Conservation (phyloP, 345 rosid species). For the Angophora floribunda region DNA sequence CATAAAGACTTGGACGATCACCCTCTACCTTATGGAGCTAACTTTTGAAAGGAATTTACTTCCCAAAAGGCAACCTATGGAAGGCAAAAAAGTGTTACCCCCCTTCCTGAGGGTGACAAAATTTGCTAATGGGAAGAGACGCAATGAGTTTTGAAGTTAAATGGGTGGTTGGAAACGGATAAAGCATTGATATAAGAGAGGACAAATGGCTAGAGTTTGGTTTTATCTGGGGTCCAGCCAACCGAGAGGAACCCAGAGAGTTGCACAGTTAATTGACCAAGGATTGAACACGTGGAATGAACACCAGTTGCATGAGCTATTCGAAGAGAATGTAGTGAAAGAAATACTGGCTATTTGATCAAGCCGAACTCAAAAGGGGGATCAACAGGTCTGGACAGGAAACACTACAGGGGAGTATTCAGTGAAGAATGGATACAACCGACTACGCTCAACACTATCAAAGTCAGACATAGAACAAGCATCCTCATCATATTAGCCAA, state of each 20-base stretch:
- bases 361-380: too few species aligned
- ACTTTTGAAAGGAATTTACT: background rate
- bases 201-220: background rate
- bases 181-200: rapidly evolving
- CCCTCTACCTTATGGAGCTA: background rate
- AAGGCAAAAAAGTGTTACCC: rapidly evolving
- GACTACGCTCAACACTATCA: too few species aligned
- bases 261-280: too few species aligned
- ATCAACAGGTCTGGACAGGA: too few species aligned
- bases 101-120: background rate
- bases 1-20: background rate
- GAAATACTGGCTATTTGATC: background rate
- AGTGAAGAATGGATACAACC: too few species aligned
- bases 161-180: background rate
- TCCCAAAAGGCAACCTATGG: background rate
- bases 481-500: too few species aligned
- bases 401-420: too few species aligned
- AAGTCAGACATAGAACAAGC: too few species aligned
- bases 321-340: background rate
- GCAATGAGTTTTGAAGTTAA: background rate
- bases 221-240: background rate
- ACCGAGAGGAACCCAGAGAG: background rate
- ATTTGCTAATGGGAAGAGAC: background rate
- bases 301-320: background rate
- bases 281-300: too few species aligned